phyloP scores from a whole-genome alignment of 345 rosid genomes.

The Boechera divaricarpa region DNA sequence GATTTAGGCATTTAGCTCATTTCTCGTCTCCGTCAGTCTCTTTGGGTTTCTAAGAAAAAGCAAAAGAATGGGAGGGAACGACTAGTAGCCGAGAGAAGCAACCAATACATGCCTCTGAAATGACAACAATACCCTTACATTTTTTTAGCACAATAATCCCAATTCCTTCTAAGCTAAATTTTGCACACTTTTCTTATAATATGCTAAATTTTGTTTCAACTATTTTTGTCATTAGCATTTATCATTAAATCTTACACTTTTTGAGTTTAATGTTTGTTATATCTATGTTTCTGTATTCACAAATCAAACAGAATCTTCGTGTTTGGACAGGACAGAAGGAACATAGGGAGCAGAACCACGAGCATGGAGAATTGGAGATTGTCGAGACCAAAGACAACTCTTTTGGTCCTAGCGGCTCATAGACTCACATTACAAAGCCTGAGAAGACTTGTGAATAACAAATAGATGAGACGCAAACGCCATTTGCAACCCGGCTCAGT shows the following conservation, averaged over 20 bases:
- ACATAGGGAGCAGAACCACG: slow-evolving; percentile 65
- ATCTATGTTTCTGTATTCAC: slow-evolving; percentile 3
- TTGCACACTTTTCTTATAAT: too few species aligned
- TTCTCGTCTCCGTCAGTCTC: slow-evolving; percentile 21
- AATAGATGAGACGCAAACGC: slow-evolving; percentile 2
- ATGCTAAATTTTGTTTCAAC: too few species aligned
- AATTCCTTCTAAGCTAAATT: too few species aligned
- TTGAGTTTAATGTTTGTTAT: neutral
- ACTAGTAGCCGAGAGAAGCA: too few species aligned
- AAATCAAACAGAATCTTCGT: neutral
- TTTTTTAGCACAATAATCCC: too few species aligned
- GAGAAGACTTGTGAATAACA: slow-evolving; percentile 50
- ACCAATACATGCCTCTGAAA: too few species aligned
- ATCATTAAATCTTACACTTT: too few species aligned
- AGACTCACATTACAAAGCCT: slow-evolving; percentile 43
- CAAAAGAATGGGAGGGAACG: slow-evolving; percentile 47
- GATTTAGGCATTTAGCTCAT: neutral
- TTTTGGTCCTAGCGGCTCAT: slow-evolving; percentile 45
- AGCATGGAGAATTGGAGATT: slow-evolving; percentile 63
- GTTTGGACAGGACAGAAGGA: slow-evolving; percentile 71
- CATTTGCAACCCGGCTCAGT: slow-evolving; percentile 20
- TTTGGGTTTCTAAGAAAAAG: neutral
- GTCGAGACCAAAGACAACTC: slow-evolving; percentile 61
- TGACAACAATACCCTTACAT: too few species aligned
- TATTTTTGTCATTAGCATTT: too few species aligned